Evolutionary conservation across 495 filamentous ascomycete genomes (phyloP).

Genomic region (Aspergillus mulundensis): DNA sequence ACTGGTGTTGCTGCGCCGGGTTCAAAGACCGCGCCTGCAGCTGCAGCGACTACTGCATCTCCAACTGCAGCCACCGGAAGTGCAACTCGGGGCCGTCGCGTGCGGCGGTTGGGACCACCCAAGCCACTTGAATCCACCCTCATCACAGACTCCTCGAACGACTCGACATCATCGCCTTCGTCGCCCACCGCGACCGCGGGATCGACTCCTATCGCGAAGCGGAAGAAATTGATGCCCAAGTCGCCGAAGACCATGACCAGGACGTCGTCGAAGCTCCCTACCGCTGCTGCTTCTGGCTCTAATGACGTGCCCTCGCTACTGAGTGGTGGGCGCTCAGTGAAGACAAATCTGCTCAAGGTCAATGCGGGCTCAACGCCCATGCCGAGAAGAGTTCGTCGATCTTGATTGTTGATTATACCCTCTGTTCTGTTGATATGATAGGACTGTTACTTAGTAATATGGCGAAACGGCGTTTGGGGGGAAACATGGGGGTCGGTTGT

Average conservation of each 20-base stretch:
- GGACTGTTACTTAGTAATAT: neutral
- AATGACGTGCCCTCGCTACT: slow-evolving; percentile 11
- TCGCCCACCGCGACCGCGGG: neutral
- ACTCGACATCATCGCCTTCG: slow-evolving; percentile 7
- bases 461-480: neutral
- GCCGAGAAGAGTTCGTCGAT: slow-evolving; percentile 36
- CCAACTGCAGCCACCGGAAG: slow-evolving; percentile 18
- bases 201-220: slow-evolving; percentile 28
- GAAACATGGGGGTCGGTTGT: neutral
- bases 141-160: neutral
- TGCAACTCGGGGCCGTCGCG: slow-evolving; percentile 27
- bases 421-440: slow-evolving; percentile 4
- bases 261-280: slow-evolving; percentile 12
- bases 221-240: slow-evolving; percentile 40
- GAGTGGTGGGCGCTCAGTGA: slow-evolving; percentile 21
- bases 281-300: neutral
- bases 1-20: slow-evolving; percentile 9
- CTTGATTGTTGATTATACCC: slow-evolving; percentile 15
- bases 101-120: slow-evolving; percentile 34
- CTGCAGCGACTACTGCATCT: slow-evolving; percentile 24
- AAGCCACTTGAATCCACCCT: slow-evolving; percentile 13
- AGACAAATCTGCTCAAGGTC: slow-evolving; percentile 32
- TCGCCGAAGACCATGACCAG: slow-evolving; percentile 28
- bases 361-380: slow-evolving; percentile 42
- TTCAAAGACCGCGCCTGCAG: slow-evolving; percentile 9